Conservation (phyloP, 2,329 filamentous ascomycete species). For the Fusarium transvaalense region DNA sequence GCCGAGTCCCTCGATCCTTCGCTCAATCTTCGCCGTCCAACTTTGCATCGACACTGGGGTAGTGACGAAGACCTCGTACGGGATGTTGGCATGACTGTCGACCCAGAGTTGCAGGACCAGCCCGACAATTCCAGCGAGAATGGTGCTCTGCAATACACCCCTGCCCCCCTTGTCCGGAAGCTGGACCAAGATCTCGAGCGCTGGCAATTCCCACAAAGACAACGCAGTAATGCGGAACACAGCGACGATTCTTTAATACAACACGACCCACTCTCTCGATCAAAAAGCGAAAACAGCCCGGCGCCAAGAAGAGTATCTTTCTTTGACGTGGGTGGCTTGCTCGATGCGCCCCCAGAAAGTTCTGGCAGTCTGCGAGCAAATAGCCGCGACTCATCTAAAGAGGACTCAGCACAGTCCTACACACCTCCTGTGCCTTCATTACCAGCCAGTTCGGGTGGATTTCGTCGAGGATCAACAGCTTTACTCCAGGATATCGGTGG, state of each 20-base stretch:
- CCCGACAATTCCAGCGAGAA: conserved; percentile 48
- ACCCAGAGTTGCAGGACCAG: conserved; percentile 62
- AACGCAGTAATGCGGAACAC: conserved; percentile 54
- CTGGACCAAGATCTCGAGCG: conserved; percentile 56
- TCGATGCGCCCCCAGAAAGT: conserved; percentile 63
- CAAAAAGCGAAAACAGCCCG: conserved; percentile 34
- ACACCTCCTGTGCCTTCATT: conserved; percentile 58
- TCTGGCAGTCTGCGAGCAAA: conserved; percentile 54
- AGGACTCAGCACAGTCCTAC: conserved; percentile 55
- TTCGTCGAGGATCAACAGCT: conserved; percentile 67
- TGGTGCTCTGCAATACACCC: conserved; percentile 50
- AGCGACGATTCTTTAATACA: conserved; percentile 61
- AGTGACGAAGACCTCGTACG: conserved; percentile 92
- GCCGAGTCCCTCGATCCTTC: conserved; percentile 71
- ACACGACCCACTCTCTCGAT: conserved; percentile 52
- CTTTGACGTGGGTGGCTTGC: conserved; percentile 84
- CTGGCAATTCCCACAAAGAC: conserved; percentile 63
- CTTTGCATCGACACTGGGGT: conserved; percentile 77
- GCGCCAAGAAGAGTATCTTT: conserved; percentile 72
- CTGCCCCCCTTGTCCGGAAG: conserved; percentile 53
- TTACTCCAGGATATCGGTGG: conserved; percentile 71
- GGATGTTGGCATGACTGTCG: conserved; percentile 78
- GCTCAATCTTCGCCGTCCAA: conserved; percentile 58
- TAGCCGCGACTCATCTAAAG: conserved; percentile 58
- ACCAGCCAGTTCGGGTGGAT: conserved; percentile 59